Evolutionary conservation across 2,329 filamentous ascomycete genomes (phyloP), one percentile per base, ranked within the genome.

Genomic region (Hypoxylon sp.): DNA sequence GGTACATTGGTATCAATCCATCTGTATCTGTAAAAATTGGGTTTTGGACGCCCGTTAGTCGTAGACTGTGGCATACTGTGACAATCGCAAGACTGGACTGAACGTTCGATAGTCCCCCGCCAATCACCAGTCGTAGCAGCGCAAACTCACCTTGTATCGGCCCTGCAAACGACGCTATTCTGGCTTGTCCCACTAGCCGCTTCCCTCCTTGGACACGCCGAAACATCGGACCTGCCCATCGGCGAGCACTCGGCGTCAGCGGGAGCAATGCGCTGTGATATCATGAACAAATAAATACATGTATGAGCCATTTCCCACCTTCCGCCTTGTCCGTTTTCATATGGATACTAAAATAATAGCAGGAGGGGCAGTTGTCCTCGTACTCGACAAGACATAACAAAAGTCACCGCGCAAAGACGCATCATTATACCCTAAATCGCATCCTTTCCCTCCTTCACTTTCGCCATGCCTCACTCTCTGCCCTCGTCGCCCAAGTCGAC

Each of bases 401-500:
- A 8, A 35, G 10, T 15, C 6, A 9, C 3, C 15, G 18, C 31
- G 15, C 18, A 35, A 35, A 57, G 42, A 15, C 15, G 13, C 15
- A 29, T 27, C 20, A 40, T 40, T 48, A 42, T 38, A n/a, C 15
- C 29, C 10, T 42, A 42, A 55, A 43, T 50, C 18, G 27, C 27
- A 43, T 33, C 26, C n/a, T n/a, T 20, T 52, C 38, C 31, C 11
- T 49, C 26, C 38, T 51, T 29, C 26, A 48, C 11, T 7, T 38
- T 18, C 67, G 57, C 55, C 55, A 67, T 70, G 75, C 68, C 72
- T 27, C 70, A 72, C 64, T 72, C 66, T 9, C 59, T 71, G 50
- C 69, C 69, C 31, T 68, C 66, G 18, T 71, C 72, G 29, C 76
- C 66, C 41, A 84, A 83, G 77, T 81, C 81, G 37, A 80, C 79